Evolutionary conservation across 1,284 basidiomycete species (phyloP), one percentile per base, ranked within the genome.

Genomic region (Trametes polyzona): DNA sequence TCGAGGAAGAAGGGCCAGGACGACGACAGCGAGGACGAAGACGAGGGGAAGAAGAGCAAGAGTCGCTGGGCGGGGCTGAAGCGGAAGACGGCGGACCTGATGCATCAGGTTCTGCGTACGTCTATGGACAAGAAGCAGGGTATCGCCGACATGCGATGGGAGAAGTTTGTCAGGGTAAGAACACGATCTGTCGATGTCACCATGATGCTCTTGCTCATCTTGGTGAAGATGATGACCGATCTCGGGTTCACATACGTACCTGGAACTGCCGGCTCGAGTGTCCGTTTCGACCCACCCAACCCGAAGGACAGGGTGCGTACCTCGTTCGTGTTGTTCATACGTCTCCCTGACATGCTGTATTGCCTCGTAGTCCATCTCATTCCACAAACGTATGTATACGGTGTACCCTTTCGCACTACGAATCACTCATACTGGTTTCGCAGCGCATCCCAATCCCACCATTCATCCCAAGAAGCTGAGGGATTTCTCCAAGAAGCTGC

Each of bases 211-310:
- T 26, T 39, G 19, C 37, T 50, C n/a, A 50, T n/a, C 21, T 10
- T 19, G 6, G 27, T 29, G 10, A 43, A 92, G 90, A 73, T 89
- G 37, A 89, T 92, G 89, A 74, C 76, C 30, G 88, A 89, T 52
- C 84, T 92, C 81, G 90, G 90, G 39, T 92, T 92, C 71, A 71
- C 72, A 1, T 85, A 85, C 61, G 84, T 87, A 67, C 86, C 84
- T 17, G 84, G 83, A 57, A 90, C 88, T 12, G 89, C 90, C 19
- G 90, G 90, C 2, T 92, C 90, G 11, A 90, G 88, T 69, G 90
- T 92, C 26, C 81, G 89, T 24, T 92, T 92, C 65, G 85, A 89
- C 69, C 90, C 90, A 39, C 88, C 87, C 9, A 74, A 84, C 64
- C 72, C 73, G 56, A 74, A 72, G 42, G 86, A 87, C 65, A 75